Evolutionary conservation across 1,139 yeast species (phyloP).

Genomic region (Petasospora rhodanensis): DNA sequence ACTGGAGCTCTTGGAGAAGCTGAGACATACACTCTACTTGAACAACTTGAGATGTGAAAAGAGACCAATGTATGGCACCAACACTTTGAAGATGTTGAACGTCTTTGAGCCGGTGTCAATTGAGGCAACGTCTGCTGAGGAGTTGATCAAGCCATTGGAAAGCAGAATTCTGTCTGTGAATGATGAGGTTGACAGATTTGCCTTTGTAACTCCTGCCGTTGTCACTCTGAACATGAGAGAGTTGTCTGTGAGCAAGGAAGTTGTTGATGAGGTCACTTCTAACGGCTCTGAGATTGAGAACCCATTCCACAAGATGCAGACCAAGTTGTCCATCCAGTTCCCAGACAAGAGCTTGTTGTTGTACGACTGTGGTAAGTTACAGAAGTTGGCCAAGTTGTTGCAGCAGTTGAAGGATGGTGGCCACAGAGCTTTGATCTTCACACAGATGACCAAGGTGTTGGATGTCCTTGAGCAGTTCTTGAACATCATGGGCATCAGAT

Average conservation of each 20-base stretch:
- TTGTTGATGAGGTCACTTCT: constrained; percentile 20
- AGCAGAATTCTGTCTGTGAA: constrained; percentile 33
- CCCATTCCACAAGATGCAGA: constrained; percentile 82
- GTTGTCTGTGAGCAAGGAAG: constrained; percentile 29
- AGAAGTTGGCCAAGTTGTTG: constrained; percentile 69
- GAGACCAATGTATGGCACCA: constrained; percentile 54
- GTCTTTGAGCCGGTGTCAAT: constrained; percentile 16
- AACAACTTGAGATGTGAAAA: constrained; percentile 60
- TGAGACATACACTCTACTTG: constrained; percentile 57
- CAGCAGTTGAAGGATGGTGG: constrained; percentile 80
- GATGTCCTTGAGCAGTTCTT: constrained; percentile 91
- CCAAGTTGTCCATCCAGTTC: constrained; percentile 86
- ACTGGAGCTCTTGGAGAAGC: constrained; percentile 42
- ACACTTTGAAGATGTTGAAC: constrained; percentile 32
- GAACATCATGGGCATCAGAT: constrained; percentile 90
- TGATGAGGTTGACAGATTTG: constrained; percentile 65
- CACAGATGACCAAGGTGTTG: constrained; percentile 96
- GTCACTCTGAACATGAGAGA: constrained; percentile 75
- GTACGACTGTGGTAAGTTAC: constrained; percentile 96
- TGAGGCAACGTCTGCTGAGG: constrained; percentile 18
- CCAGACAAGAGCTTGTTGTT: constrained; percentile 92
- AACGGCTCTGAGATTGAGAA: constrained; percentile 35
- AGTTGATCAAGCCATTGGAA: constrained; percentile 31
- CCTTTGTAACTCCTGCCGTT: constrained; percentile 84
- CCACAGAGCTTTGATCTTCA: constrained; percentile 90